These are phyloP conservation scores for Tolypocladium inflatum DNA, from an alignment of 2,329 filamentous ascomycete genomes.

Conservation along the genomic window DNA sequence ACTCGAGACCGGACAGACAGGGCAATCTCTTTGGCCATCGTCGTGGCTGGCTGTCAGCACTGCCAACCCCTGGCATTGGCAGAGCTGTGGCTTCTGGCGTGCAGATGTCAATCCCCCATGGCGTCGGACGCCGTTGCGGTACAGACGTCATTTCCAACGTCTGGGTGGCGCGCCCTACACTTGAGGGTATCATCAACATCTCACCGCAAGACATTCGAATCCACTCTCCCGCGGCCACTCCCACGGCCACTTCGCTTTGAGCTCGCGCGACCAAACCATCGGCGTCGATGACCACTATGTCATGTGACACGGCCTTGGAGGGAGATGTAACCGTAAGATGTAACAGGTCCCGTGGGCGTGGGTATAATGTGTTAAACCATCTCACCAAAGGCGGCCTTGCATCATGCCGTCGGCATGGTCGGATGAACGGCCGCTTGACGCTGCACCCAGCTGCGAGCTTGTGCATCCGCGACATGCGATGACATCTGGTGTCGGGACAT, in stretches of 20 bases:
- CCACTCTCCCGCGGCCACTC: background rate
- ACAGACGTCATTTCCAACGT: background rate
- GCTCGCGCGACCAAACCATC: background rate
- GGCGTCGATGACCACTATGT: background rate
- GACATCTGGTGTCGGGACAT: background rate
- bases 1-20: background rate
- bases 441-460: background rate
- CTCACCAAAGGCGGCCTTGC: background rate
- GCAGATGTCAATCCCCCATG: background rate
- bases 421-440: background rate
- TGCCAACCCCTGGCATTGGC: background rate
- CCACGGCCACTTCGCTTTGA: background rate
- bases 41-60: background rate
- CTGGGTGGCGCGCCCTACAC: background rate
- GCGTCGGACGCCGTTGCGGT: background rate
- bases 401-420: background rate
- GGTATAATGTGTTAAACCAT: background rate
- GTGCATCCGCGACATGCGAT: background rate
- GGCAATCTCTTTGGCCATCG: background rate
- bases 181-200: background rate
- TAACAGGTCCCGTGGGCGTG: background rate
- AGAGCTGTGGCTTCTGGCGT: background rate
- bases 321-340: background rate
- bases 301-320: background rate
- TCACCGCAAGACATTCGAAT: background rate